Base-by-base conservation (phyloP, 2,329 filamentous ascomycete species). In the Xylaria polymorpha region DNA sequence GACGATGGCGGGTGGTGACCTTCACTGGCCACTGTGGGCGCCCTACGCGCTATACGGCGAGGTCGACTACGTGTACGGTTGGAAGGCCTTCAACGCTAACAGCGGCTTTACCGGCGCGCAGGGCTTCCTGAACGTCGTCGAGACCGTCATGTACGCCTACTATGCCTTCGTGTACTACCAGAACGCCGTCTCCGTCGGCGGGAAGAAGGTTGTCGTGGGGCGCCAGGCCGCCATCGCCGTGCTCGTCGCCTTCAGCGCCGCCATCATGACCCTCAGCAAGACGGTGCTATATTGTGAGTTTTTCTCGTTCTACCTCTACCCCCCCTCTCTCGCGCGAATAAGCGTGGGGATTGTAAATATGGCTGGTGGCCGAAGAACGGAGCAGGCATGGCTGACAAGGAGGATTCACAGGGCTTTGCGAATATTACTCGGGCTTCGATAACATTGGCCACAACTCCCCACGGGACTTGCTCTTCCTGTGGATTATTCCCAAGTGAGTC, bases 21-120 rank as follows among this genome's bases (percentile, higher is more conserved):
- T 91, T 61, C 92, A 97, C 82, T 84, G 82, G 82, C 92, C 92
- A 1, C 75, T 97, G 50, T 97, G 88, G 87, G 83, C 81, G 37
- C 93, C 92, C 0, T 97, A 97, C 81, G 88, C 87, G 76, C 87
- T 97, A 1, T 97, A 97, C 82, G 92, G 91, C 66, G 83, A 85
- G 60, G 84, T 97, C 73, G 94, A 97, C 81, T 85, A 94, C 79
- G 85, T 95, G 39, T 97, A 97, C 82, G 93, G 94, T 48, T 91
- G 87, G 84, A 90, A 91, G 74, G 90, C 91, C 4, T 93, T 87
- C 78, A 82, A 92, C 69, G 84, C 84, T 18, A 80, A 85, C 25
- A 89, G 90, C 77, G 93, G 94, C 43, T 97, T 97, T 81, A 92
- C 92, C 0, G 87, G 86, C 50, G 93, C 93, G 44, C 94, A 97